Conservation (phyloP, 257 asterid genomes). For the Anisodus acutangulus region DNA sequence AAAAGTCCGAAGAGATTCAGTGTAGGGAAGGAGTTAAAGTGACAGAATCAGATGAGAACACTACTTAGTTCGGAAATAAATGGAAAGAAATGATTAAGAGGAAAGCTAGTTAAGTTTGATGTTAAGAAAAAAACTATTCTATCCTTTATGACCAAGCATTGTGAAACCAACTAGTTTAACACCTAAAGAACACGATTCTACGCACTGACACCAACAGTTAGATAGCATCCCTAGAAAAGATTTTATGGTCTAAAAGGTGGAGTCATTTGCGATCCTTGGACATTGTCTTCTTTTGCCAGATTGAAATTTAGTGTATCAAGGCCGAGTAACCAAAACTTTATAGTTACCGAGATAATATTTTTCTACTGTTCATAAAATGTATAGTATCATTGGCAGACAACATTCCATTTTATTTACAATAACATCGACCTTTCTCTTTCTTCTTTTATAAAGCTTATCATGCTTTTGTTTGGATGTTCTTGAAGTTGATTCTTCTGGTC, state of each 20-base stretch:
- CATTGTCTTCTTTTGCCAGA: neutral
- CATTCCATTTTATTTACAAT: neutral
- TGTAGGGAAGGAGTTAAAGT: neutral
- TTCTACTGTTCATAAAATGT: neutral
- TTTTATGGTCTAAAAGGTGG: neutral
- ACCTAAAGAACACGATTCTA: neutral
- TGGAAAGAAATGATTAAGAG: neutral
- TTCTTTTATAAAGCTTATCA: neutral
- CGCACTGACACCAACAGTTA: neutral
- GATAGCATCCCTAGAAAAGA: neutral
- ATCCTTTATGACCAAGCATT: conserved; percentile 6
- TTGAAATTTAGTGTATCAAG: neutral
- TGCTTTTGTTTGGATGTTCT: conserved; percentile 16
- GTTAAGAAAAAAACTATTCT: neutral
- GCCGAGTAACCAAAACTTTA: neutral
- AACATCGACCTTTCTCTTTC: neutral
- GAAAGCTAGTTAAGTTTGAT: neutral
- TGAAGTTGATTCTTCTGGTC: conserved; percentile 15
- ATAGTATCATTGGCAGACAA: neutral
- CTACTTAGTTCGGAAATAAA: neutral
- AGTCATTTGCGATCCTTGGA: neutral
- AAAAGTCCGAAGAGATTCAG: neutral
- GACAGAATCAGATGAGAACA: conserved; percentile 9
- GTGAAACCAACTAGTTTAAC: conserved; percentile 4
- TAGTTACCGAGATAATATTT: neutral